Evolutionary conservation across 108 stramenopile species (phyloP).

Genomic region (Epipyxis sp.): DNA sequence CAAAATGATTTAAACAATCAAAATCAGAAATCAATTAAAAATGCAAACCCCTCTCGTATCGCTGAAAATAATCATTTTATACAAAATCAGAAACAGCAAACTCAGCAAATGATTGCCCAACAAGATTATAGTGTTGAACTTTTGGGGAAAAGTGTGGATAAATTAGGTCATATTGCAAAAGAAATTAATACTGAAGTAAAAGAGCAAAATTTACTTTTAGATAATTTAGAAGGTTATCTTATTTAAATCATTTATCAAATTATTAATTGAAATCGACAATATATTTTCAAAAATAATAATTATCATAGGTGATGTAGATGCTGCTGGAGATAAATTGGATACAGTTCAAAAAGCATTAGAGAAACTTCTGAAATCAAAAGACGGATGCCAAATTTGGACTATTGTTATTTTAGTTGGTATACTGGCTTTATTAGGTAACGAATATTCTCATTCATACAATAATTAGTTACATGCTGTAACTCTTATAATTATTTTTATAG

Average conservation of each 20-base stretch:
- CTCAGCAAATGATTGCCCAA: not conserved
- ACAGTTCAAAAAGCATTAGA: not conserved
- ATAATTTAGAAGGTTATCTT: slow-evolving; percentile 1
- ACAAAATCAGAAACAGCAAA: slow-evolving; percentile 2
- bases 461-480: not conserved
- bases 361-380: slow-evolving; percentile 14
- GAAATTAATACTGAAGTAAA: slow-evolving; percentile 29
- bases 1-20: slow-evolving; percentile 7
- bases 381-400: slow-evolving; percentile 33
- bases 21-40: no score
- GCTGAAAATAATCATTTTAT: slow-evolving; percentile 15
- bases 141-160: slow-evolving; percentile 12
- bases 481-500: slow-evolving; percentile 11
- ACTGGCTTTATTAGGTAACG: slow-evolving; percentile 19
- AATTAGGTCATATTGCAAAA: not conserved
- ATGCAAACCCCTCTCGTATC: no score
- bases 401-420: slow-evolving; percentile 26
- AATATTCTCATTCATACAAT: not conserved
- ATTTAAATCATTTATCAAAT: no score
- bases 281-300: no score
- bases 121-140: slow-evolving; percentile 3
- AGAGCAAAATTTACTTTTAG: slow-evolving; percentile 20
- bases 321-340: not conserved
- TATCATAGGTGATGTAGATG: slow-evolving; percentile 20
- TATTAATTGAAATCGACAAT: no score